Evolutionary conservation across 192 early-diverging fungal genomes (phyloP).

Genomic region (Backusella australiensis): DNA sequence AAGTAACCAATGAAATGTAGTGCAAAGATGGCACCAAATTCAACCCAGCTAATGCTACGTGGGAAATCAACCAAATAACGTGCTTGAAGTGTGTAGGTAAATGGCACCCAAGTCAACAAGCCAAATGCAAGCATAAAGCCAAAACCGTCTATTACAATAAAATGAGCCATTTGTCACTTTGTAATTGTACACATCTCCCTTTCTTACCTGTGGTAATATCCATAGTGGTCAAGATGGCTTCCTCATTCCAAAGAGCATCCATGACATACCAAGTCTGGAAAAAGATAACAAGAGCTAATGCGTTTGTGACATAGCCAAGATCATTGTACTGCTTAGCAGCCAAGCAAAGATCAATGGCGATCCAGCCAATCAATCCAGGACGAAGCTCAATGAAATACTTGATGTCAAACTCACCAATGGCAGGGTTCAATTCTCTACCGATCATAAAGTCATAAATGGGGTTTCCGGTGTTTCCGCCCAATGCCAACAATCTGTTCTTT

Average conservation of each 20-base stretch:
- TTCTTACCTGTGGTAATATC: constrained; percentile 78
- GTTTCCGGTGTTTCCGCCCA: constrained; percentile 92
- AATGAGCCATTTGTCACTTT: neutral
- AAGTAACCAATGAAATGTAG: constrained; percentile 69
- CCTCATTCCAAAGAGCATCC: constrained; percentile 81
- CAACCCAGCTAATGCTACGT: constrained; percentile 47
- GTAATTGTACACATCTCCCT: neutral
- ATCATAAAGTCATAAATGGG: constrained; percentile 93
- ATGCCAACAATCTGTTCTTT: constrained; percentile 61
- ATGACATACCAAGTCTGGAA: constrained; percentile 85
- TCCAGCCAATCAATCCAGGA: constrained; percentile 92
- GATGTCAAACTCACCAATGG: constrained; percentile 79
- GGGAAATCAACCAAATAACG: constrained; percentile 80
- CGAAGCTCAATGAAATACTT: constrained; percentile 95
- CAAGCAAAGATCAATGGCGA: constrained; percentile 74
- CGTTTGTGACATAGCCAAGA: constrained; percentile 66
- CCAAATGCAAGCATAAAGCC: constrained; percentile 86
- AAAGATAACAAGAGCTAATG: constrained; percentile 72
- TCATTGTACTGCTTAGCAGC: constrained; percentile 72
- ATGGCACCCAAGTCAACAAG: constrained; percentile 87
- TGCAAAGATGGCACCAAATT: constrained; percentile 44
- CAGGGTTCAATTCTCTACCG: constrained; percentile 95
- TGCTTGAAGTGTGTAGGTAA: constrained; percentile 88
- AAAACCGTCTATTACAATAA: constrained; percentile 72
- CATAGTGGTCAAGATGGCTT: constrained; percentile 88